phyloP scores from a whole-genome alignment of 2,329 filamentous ascomycete species.

The Talaromyces verruculosus region DNA sequence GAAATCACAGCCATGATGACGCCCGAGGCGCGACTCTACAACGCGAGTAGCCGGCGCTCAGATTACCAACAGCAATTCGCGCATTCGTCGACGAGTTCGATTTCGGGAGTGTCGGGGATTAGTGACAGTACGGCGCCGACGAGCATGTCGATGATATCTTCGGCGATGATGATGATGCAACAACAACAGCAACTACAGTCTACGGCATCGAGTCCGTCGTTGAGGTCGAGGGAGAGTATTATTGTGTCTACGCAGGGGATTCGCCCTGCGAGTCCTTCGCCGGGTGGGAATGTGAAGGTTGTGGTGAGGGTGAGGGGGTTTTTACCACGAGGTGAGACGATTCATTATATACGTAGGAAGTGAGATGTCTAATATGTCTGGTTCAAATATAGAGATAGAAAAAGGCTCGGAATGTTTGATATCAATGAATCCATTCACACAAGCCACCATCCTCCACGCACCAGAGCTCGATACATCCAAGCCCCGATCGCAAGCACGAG shows the following conservation, averaged over 20 bases:
- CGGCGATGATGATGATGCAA: conserved; percentile 29
- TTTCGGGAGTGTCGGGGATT: conserved; percentile 34
- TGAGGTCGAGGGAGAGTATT: conserved; percentile 71
- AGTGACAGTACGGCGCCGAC: conserved; percentile 41
- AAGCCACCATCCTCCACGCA: conserved; percentile 76
- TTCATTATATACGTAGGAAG: background rate
- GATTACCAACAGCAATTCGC: conserved; percentile 26
- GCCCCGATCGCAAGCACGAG: conserved; percentile 61
- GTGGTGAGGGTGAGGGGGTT: conserved; percentile 80
- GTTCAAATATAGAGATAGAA: conserved; percentile 65
- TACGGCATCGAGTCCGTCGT: conserved; percentile 74
- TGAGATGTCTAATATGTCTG: background rate
- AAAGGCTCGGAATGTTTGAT: conserved; percentile 81
- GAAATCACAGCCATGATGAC: conserved; percentile 35
- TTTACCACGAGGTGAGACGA: conserved; percentile 67
- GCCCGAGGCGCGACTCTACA: conserved; percentile 43
- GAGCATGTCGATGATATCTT: conserved; percentile 38
- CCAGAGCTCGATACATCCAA: conserved; percentile 62
- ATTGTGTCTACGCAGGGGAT: conserved; percentile 54
- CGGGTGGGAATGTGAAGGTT: conserved; percentile 74
- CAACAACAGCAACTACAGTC: conserved; percentile 43
- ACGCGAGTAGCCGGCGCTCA: background rate
- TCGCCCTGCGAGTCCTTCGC: conserved; percentile 50
- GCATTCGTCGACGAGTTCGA: conserved; percentile 37
- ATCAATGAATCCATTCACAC: conserved; percentile 82